Percentiles rank a stretch among this genome's conserved stretches.
phyloP scores from a whole-genome alignment of 2,329 filamentous ascomycete genomes.

The Fusarium redolens region DNA sequence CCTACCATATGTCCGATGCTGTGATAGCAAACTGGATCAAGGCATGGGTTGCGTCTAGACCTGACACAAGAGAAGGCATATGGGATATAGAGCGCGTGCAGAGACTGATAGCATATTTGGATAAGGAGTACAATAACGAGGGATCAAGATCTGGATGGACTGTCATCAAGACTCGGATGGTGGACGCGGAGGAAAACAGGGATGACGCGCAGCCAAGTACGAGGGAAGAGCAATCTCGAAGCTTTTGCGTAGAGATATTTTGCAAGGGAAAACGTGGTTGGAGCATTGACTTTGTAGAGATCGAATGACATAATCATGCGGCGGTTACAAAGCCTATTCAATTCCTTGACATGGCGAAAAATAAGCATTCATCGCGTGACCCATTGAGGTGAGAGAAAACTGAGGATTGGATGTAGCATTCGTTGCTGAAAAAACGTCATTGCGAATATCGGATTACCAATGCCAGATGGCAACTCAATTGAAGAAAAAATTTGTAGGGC shows the following conservation, averaged over 20 bases:
- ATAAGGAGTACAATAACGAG: slow-evolving; percentile 20
- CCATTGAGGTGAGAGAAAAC: background rate
- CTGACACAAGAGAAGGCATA: slow-evolving; percentile 25
- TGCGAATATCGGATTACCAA: background rate
- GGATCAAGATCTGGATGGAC: slow-evolving; percentile 19
- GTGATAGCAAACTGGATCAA: slow-evolving; percentile 18
- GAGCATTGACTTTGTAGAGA: slow-evolving; percentile 39
- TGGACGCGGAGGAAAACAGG: slow-evolving; percentile 12
- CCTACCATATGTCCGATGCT: slow-evolving; percentile 24
- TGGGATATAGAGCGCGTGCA: slow-evolving; percentile 32
- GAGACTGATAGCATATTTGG: slow-evolving; percentile 21
- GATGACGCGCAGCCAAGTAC: background rate
- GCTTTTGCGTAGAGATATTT: slow-evolving; percentile 34
- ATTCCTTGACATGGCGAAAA: background rate
- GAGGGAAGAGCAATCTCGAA: background rate
- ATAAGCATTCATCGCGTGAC: background rate
- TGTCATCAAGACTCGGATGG: slow-evolving; percentile 28
- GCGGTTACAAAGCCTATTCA: background rate
- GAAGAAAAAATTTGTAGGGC: background rate
- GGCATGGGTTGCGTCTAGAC: slow-evolving; percentile 17
- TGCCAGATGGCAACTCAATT: background rate
- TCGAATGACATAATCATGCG: slow-evolving; percentile 1
- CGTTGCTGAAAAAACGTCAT: background rate
- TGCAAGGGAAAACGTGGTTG: slow-evolving; percentile 23
- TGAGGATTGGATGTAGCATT: too few species aligned